Conservation (phyloP, 2,329 filamentous ascomycete genomes). For the Paraconiothyrium brasiliense region DNA sequence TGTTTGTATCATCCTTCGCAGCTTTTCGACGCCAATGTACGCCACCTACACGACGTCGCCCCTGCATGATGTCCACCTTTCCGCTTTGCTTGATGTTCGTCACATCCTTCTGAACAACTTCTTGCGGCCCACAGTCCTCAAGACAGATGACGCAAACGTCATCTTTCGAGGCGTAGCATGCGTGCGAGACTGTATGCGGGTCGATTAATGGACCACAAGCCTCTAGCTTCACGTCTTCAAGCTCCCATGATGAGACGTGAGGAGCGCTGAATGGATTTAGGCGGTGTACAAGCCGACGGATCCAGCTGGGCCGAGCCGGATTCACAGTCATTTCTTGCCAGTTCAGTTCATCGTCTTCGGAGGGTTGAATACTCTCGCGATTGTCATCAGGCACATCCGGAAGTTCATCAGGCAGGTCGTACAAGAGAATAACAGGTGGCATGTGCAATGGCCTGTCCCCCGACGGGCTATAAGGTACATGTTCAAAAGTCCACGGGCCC, state of each 20-base stretch:
- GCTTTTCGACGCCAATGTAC: neutral
- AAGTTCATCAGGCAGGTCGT: constrained; percentile 4
- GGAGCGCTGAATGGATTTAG: neutral
- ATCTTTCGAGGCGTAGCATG: neutral
- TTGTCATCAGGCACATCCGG: neutral
- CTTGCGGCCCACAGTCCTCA: neutral
- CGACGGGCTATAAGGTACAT: neutral
- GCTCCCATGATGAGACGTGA: no score
- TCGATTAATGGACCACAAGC: constrained; percentile 2
- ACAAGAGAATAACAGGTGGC: neutral
- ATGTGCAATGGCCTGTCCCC: neutral
- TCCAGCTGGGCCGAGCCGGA: neutral
- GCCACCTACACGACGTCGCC: neutral
- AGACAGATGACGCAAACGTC: constrained; percentile 6
- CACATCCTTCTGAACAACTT: neutral
- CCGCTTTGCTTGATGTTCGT: neutral
- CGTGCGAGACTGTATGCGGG: neutral
- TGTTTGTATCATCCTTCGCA: no score
- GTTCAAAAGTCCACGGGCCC: neutral
- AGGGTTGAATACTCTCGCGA: neutral
- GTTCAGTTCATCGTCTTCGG: neutral
- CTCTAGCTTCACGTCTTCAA: neutral
- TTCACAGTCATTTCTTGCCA: neutral
- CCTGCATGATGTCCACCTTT: neutral
- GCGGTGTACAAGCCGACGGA: neutral